Conservation (phyloP, 1,284 basidiomycete genomes). For the Sparassis latifolia region DNA sequence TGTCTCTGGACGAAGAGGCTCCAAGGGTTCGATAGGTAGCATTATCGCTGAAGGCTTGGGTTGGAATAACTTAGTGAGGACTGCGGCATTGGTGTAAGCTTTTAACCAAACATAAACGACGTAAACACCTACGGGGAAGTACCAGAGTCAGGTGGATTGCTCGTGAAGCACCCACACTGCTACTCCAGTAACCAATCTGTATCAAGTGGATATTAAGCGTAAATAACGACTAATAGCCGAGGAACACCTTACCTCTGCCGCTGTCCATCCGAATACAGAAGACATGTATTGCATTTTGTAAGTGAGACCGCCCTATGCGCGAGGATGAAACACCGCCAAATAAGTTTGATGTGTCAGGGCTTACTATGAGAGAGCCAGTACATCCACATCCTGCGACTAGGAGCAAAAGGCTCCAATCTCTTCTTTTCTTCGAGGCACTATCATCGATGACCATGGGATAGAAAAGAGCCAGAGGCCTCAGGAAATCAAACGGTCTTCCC, state of each 20-base stretch:
- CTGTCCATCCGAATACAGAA: constrained; percentile 65
- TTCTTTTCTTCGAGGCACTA: constrained; percentile 36
- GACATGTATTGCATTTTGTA: constrained; percentile 71
- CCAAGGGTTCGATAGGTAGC: constrained; percentile 24
- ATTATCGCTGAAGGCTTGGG: constrained; percentile 28
- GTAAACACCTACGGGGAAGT: constrained; percentile 51
- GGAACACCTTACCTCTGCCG: constrained; percentile 45
- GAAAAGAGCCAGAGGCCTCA: constrained; percentile 64
- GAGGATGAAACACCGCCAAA: too few species aligned
- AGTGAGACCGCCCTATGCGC: constrained; percentile 18
- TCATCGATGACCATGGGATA: constrained; percentile 35
- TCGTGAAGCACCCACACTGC: constrained; percentile 49
- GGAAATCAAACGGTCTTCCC: constrained; percentile 43
- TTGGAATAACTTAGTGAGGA: constrained; percentile 38
- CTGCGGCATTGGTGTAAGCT: constrained; percentile 25
- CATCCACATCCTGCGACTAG: constrained; percentile 42
- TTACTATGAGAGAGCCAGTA: constrained; percentile 38
- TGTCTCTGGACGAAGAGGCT: constrained; percentile 24
- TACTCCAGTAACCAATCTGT: constrained; percentile 76
- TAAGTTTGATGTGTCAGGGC: background rate
- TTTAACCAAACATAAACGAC: constrained; percentile 1
- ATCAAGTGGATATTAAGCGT: background rate
- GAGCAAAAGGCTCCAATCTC: constrained; percentile 60
- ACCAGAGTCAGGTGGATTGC: constrained; percentile 57
- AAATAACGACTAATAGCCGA: background rate